Percentiles rank a stretch among this genome's conserved stretches.
phyloP scores from a whole-genome alignment of 257 asterid species.

The Solanum gracilifrons region DNA sequence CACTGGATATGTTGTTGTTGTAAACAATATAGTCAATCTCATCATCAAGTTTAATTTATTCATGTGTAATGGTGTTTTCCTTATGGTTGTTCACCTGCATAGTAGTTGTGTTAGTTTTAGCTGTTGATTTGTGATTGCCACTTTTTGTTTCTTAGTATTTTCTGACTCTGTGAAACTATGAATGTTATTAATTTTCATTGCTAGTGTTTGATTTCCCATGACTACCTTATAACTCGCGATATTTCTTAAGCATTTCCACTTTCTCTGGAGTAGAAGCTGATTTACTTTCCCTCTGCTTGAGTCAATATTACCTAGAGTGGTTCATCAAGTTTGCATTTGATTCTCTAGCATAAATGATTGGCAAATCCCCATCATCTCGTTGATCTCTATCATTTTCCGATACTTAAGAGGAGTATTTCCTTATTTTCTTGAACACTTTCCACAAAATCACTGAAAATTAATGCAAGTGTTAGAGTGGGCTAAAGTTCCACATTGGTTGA shows the following conservation, averaged over 20 bases:
- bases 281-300: too few relatives aligned
- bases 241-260: too few relatives aligned
- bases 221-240: neutral
- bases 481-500: neutral
- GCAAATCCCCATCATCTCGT: neutral
- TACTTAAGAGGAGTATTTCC: neutral
- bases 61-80: neutral
- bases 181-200: neutral
- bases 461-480: neutral
- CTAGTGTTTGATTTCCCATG: neutral
- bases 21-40: neutral
- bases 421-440: too few relatives aligned
- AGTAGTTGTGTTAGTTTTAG: neutral
- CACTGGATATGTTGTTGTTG: neutral
- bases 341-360: neutral
- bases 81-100: neutral
- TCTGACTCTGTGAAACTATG: neutral
- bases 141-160: neutral
- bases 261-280: too few relatives aligned
- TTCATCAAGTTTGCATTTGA: neutral
- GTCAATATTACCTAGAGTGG: neutral
- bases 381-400: neutral
- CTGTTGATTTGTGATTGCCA: neutral
- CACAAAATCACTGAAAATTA: too few relatives aligned
- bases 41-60: neutral